Evolutionary conservation across 2,329 filamentous ascomycete genomes (phyloP).

Genomic region (Monosporascus sp.): DNA sequence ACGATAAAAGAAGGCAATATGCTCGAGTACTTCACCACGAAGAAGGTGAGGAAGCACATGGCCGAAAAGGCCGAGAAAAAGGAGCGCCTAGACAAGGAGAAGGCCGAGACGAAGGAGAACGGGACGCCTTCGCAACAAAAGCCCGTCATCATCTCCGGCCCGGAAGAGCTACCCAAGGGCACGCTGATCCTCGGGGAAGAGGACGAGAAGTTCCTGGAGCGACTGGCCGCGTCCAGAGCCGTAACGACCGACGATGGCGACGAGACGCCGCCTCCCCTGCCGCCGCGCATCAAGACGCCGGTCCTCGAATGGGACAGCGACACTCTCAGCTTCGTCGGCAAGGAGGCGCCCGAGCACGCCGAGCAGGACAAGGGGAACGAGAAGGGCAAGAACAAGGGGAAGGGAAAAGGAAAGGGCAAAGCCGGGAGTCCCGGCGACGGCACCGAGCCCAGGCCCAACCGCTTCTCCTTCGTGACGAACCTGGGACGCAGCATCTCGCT

Average conservation of each 20-base stretch:
- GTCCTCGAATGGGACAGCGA: conserved; percentile 45
- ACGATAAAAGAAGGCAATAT: conserved; percentile 29
- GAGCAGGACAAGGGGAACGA: conserved; percentile 24
- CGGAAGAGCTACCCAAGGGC: conserved; percentile 17
- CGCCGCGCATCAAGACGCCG: conserved; percentile 46
- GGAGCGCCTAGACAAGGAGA: conserved; percentile 15
- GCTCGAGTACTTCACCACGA: conserved; percentile 59
- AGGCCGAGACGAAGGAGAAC: conserved; percentile 23
- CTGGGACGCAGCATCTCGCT: conserved; percentile 24
- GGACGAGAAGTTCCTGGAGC: conserved; percentile 54
- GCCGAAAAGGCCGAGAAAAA: conserved; percentile 40
- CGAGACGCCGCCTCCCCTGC: conserved; percentile 47
- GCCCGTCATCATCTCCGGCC: conserved; percentile 22
- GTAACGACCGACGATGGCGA: conserved; percentile 32
- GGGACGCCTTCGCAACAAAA: conserved; percentile 13
- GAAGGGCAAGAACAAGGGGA: conserved; percentile 17
- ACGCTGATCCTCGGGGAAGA: conserved; percentile 47
- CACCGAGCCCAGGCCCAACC: conserved; percentile 16
- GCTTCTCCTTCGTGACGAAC: conserved; percentile 34
- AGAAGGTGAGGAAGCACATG: conserved; percentile 57
- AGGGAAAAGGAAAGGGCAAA: conserved; percentile 31
- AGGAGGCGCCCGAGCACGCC: conserved; percentile 8
- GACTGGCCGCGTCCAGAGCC: conserved; percentile 37
- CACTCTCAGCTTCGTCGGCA: conserved; percentile 29
- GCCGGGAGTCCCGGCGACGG: not conserved